Evolutionary conservation across 495 filamentous ascomycete genomes (phyloP).

Genomic region (Neurospora hispaniola): DNA sequence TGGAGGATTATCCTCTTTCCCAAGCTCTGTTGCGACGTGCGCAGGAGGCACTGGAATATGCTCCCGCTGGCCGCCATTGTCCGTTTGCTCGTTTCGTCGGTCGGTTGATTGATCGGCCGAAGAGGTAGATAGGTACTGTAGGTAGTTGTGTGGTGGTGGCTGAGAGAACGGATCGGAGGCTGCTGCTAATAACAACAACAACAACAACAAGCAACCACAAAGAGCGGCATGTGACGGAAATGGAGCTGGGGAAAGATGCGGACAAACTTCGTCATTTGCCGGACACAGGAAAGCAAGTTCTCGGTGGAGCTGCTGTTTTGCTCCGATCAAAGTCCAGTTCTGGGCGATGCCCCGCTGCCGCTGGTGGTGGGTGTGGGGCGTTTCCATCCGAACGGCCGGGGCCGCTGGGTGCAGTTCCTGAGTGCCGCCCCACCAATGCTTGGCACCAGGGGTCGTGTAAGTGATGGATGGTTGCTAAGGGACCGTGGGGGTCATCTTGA

Average conservation of each 20-base stretch:
- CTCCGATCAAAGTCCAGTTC: slow-evolving; percentile 16
- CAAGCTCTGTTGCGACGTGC: background rate
- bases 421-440: background rate
- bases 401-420: background rate
- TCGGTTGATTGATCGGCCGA: background rate
- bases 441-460: background rate
- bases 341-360: slow-evolving; percentile 3
- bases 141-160: background rate
- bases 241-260: background rate
- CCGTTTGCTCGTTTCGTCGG: background rate
- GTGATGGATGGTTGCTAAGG: background rate
- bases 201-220: background rate
- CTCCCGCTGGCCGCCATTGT: background rate
- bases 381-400: background rate
- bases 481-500: background rate
- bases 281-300: slow-evolving; percentile 1
- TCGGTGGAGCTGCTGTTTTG: background rate
- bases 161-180: background rate
- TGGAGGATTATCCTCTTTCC: background rate
- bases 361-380: background rate
- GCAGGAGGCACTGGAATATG: background rate
- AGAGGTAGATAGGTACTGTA: background rate
- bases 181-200: background rate
- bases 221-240: background rate
- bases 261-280: background rate